Percentiles rank a stretch among this genome's conserved stretches.
phyloP scores from a whole-genome alignment of 2,329 filamentous ascomycete species.

The Pseudofabraea citricarpa region DNA sequence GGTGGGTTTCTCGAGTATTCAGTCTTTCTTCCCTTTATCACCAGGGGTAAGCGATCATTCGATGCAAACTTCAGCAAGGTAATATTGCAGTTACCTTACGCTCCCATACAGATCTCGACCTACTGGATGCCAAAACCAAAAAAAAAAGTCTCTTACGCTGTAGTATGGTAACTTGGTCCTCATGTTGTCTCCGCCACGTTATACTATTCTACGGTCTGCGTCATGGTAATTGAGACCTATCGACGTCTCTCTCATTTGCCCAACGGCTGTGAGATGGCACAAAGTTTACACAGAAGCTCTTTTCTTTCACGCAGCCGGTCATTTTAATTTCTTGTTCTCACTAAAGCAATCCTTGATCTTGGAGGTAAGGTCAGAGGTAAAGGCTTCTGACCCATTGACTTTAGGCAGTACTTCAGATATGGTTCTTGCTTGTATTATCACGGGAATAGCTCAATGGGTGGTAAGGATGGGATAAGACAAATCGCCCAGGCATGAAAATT shows the following conservation, averaged over 20 bases:
- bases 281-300: no score
- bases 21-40: conserved; percentile 31
- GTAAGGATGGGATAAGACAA: conserved; percentile 18
- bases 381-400: conserved; percentile 29
- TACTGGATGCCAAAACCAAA: not conserved
- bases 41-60: conserved; percentile 32
- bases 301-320: no score
- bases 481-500: conserved; percentile 21
- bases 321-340: no score
- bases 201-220: no score
- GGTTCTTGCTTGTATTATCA: conserved; percentile 27
- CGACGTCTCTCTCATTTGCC: no score
- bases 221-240: not conserved
- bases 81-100: conserved; percentile 21
- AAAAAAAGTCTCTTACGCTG: not conserved
- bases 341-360: conserved; percentile 17
- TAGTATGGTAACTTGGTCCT: not conserved
- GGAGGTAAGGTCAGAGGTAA: conserved; percentile 55
- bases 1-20: conserved; percentile 44
- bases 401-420: conserved; percentile 9
- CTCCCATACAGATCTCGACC: conserved; percentile 11
- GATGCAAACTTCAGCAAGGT: conserved; percentile 26
- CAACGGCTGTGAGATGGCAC: not conserved
- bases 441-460: conserved; percentile 12
- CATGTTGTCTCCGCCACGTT: no score